These are phyloP conservation scores for Persicaria maculosa DNA, from an alignment of 148 eudicot genomes.

Conservation along the genomic window DNA sequence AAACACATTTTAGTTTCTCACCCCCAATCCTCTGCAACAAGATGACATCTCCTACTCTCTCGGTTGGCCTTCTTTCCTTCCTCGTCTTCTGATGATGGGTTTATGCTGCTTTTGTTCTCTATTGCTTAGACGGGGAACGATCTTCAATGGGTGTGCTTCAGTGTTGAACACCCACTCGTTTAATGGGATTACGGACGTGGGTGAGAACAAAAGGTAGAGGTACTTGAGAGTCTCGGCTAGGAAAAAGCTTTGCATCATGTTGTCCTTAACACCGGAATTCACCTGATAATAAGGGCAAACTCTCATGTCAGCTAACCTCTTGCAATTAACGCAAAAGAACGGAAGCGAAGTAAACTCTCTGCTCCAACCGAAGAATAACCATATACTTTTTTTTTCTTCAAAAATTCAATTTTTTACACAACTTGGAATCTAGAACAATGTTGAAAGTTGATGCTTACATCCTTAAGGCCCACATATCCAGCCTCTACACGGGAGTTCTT, in stretches of 20 bases:
- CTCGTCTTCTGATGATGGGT: conserved; percentile 39
- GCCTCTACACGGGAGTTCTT: conserved; percentile 84
- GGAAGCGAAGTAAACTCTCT: not conserved
- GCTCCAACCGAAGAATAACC: not conserved
- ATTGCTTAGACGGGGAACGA: conserved; percentile 35
- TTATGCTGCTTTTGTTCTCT: conserved; percentile 28
- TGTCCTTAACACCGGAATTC: conserved; percentile 17
- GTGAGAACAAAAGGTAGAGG: conserved; percentile 18
- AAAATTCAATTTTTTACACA: not conserved
- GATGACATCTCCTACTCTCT: conserved; percentile 4
- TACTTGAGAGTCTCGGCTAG: conserved; percentile 20
- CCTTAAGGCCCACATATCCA: conserved; percentile 97
- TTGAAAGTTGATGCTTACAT: conserved; percentile 50
- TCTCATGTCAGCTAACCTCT: not conserved
- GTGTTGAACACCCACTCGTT: conserved; percentile 23
- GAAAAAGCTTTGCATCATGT: conserved; percentile 21
- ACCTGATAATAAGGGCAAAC: conserved; percentile 14
- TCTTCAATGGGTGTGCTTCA: conserved; percentile 20
- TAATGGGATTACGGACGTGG: conserved; percentile 13
- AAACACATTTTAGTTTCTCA: not conserved
- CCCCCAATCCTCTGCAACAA: not conserved
- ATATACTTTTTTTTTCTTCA: not conserved
- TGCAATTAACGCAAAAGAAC: not conserved
- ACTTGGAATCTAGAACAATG: not conserved
- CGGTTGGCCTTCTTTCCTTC: conserved; percentile 68